Evolutionary conservation across 371 early-diverging fungal genomes (phyloP), one percentile per base, ranked within the genome.

Genomic region (Actinomucor elegans): DNA sequence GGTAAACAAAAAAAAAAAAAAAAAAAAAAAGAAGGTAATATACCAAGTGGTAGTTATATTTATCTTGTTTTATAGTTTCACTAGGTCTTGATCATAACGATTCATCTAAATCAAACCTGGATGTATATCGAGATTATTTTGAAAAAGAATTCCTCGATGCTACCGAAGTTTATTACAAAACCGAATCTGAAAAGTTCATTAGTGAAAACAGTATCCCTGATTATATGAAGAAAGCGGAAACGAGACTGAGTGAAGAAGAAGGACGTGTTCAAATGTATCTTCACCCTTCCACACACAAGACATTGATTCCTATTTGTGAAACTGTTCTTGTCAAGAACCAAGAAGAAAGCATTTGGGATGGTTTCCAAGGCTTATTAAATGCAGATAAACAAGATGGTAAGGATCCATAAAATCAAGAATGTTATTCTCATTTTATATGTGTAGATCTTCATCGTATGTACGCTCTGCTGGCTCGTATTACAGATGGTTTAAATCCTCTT

Each of bases 181-280:
- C 84, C 49, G 95, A 94, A 66, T 86, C 89, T 34, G 90, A 92
- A 63, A 82, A 81, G 20, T 94, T 94, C 63, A 79, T 95, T 45
- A 80, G 85, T 41, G 90, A 92, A 52, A 91, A 94, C 70, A 83
- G 89, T 43, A 83, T 95, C 29, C 84, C 91, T 21, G 95, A 95
- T 40, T 97, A 97, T 69, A 92, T 97, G 93, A 89, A 91, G 60
- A 91, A 93, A 83, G 92, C 93, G 3, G 91, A 93, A 55, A 64
- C 81, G 10, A 86, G 95, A 38, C 72, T 97, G 56, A 73, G 73
- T 14, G 95, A 95, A 63, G 98, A 98, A 69, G 92, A 94, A 61
- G 79, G 77, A 21, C 91, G 97, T 21, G 90, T 95, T 5, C 83
- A 90, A 61, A 79, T 86, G 63, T 95, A 92, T 61, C 79, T 98